phyloP scores from a whole-genome alignment of 2,329 filamentous ascomycete genomes.

The Neofusicoccum parvum region DNA sequence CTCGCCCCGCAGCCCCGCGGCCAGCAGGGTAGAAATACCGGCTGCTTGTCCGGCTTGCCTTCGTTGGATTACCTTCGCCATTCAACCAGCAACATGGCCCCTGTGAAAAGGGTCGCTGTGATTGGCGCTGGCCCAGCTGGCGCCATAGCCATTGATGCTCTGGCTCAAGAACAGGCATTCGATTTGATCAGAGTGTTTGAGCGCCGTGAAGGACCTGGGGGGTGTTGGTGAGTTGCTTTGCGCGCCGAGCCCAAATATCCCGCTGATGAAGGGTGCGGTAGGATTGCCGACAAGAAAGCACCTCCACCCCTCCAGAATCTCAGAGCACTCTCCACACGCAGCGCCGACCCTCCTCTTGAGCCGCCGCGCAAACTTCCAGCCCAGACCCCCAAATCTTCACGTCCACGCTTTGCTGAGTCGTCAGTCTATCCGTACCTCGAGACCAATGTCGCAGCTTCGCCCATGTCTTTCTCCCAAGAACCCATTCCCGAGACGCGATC shows the following conservation, averaged over 20 bases:
- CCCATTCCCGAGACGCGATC: constrained; percentile 51
- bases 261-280: background rate
- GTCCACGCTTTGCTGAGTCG: constrained; percentile 58
- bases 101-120: constrained; percentile 50
- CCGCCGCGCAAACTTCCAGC: constrained; percentile 54
- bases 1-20: background rate
- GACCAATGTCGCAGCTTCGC: constrained; percentile 62
- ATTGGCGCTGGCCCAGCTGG: constrained; percentile 65
- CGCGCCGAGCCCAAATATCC: too few species aligned
- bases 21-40: background rate
- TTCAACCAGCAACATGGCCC: background rate
- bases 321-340: constrained; percentile 54
- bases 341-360: constrained; percentile 52
- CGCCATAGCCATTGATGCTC: constrained; percentile 62
- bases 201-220: constrained; percentile 60
- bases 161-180: constrained; percentile 61
- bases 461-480: constrained; percentile 65
- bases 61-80: background rate
- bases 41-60: background rate
- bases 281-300: constrained; percentile 31
- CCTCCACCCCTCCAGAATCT: constrained; percentile 43
- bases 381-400: constrained; percentile 43
- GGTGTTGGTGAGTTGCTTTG: constrained; percentile 57
- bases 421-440: constrained; percentile 66
- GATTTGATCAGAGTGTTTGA: constrained; percentile 65